Evolutionary conservation across 2,329 filamentous ascomycete genomes (phyloP).

Genomic region (Teratosphaeria zuluensis): DNA sequence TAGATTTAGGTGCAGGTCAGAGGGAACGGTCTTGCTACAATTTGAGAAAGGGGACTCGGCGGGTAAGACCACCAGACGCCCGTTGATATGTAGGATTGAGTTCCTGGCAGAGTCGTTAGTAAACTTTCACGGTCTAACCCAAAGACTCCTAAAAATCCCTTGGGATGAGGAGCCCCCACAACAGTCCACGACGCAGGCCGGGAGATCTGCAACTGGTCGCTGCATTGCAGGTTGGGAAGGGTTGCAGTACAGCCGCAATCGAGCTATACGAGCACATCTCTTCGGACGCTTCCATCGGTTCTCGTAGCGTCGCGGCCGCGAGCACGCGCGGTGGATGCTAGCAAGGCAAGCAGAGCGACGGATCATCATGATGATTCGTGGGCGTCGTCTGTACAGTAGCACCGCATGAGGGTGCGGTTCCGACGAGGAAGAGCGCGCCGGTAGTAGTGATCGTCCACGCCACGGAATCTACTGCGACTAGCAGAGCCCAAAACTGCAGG

Average conservation of each 20-base stretch:
- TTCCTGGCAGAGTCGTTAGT: not conserved
- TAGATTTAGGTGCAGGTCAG: not conserved
- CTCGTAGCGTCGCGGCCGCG: not conserved
- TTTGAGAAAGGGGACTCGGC: not conserved
- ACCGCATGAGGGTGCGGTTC: not conserved
- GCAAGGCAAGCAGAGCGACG: not conserved
- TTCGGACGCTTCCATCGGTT: not conserved
- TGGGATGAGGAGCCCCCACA: not conserved
- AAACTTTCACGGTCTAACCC: not conserved
- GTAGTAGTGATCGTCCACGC: not conserved
- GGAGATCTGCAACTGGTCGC: not conserved
- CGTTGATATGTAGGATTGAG: not conserved
- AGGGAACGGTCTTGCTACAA: not conserved
- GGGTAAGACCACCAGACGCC: not conserved
- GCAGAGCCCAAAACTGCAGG: not conserved
- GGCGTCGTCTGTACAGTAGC: not conserved
- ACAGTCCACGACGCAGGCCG: not conserved
- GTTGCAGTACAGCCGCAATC: not conserved
- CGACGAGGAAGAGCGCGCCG: not conserved
- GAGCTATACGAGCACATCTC: not conserved
- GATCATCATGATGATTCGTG: not conserved
- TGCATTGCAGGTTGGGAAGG: not conserved
- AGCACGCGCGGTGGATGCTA: not conserved
- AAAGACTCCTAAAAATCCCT: not conserved
- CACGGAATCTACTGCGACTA: not conserved